These are phyloP conservation scores for Microsporum ferrugineum DNA, from an alignment of 2,329 filamentous ascomycete genomes.

Conservation along the genomic window DNA sequence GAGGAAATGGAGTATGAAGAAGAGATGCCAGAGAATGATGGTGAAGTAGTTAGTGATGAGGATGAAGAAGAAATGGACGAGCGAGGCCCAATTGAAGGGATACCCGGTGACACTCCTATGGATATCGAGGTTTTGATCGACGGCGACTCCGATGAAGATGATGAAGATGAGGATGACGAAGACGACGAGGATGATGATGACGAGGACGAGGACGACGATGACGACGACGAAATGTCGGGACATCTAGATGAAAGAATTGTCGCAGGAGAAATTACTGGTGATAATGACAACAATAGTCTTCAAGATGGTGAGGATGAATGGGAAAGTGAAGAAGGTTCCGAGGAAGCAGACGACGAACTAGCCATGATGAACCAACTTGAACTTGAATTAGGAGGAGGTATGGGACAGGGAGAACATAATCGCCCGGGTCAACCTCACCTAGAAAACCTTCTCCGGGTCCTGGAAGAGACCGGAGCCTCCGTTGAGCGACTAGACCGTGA, in stretches of 20 bases:
- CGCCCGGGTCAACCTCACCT: slow-evolving; percentile 28
- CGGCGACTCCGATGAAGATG: slow-evolving; percentile 49
- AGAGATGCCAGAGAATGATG: slow-evolving; percentile 64
- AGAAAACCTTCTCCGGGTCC: slow-evolving; percentile 37
- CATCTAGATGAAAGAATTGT: slow-evolving; percentile 47
- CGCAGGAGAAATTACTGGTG: slow-evolving; percentile 44
- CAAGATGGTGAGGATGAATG: slow-evolving; percentile 39
- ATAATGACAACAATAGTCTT: slow-evolving; percentile 43
- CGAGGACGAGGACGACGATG: slow-evolving; percentile 42
- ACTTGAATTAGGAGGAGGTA: slow-evolving; percentile 29
- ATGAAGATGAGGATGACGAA: slow-evolving; percentile 49
- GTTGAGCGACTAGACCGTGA: slow-evolving; percentile 33
- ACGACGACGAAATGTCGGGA: slow-evolving; percentile 47
- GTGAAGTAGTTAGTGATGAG: slow-evolving; percentile 81
- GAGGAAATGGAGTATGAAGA: slow-evolving; percentile 91
- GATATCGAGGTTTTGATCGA: slow-evolving; percentile 86
- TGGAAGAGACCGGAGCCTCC: slow-evolving; percentile 32
- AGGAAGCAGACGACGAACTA: slow-evolving; percentile 34
- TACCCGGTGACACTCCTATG: slow-evolving; percentile 49
- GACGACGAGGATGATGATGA: slow-evolving; percentile 48
- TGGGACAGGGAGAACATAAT: slow-evolving; percentile 31
- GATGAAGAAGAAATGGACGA: slow-evolving; percentile 69
- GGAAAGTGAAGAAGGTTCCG: slow-evolving; percentile 39
- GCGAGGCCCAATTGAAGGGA: slow-evolving; percentile 60
- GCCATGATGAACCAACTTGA: slow-evolving; percentile 36